Base-by-base conservation (phyloP, 805 yeast species). In the Metschnikowia picachoensis region DNA sequence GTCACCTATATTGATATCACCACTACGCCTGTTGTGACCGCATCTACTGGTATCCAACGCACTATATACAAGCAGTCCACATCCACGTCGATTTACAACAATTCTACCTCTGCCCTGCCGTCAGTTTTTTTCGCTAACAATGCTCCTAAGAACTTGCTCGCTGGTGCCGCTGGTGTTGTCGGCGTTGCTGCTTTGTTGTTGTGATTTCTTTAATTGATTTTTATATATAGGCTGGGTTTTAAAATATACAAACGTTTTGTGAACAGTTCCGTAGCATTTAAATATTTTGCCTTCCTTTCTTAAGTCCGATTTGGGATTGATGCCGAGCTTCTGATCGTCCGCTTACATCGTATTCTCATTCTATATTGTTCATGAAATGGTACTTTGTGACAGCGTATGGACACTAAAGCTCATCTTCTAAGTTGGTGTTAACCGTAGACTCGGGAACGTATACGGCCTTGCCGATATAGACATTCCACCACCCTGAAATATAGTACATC, bases 401-500 rank as follows among this genome's bases (percentile, higher is more conserved):
- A 6, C 20, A 20, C 20, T 44, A 55, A 44, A 55, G 55, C 41
- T 55, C 58, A 37, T 55, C 58, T 17, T 46, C 39, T 11, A 43
- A 30, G 14, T 25, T 35, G 15, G 46, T 41, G 37, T 48, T 39
- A 33, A 39, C 36, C 35, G 47, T 20, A 14, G 54, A 39, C 33
- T 46, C 41, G 4, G 58, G 58, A 17, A 55, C 57, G 34, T 55
- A 55, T 17, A 51, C 43, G 7, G 56, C 44, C 36, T 74, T 76
- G n/a, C 95, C 96, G 46, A 88, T 74, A 60, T 88, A 86, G 32
- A 61, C 62, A 58, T 85, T 82, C 97, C 97, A 92, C 62, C 78
- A 73, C 34, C 72, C 68, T 47, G 75, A 76, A 32, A 78, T 38
- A 49, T 80, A 71, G 44, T 73, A 67, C 40, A 89, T 53, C 9